A percentile compares a stretch with the other conserved stretches of the same genome.
Conservation (phyloP, 768 basidiomycete species). For the Mrakia frigida region DNA sequence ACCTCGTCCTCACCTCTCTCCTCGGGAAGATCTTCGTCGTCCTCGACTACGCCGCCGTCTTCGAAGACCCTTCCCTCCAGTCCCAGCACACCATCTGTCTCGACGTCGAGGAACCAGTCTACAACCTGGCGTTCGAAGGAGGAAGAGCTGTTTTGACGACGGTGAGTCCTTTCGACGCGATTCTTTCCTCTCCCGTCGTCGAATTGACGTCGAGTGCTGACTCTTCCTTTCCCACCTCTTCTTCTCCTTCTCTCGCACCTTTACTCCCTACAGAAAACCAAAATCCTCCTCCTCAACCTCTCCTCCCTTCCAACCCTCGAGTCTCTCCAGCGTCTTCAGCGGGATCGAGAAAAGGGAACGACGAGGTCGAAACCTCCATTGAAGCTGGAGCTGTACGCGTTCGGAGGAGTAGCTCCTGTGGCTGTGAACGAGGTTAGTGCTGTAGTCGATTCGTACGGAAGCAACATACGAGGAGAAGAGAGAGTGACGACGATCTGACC, state of each 20-base stretch:
- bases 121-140: constrained; percentile 1
- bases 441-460: background rate
- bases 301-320: constrained; percentile 6
- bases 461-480: background rate
- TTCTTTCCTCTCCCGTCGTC: background rate
- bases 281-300: constrained; percentile 1
- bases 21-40: constrained; percentile 26
- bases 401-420: background rate
- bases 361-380: background rate
- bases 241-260: background rate
- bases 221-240: background rate
- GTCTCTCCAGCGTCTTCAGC: background rate
- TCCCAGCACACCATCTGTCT: constrained; percentile 3
- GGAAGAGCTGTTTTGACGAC: constrained; percentile 19
- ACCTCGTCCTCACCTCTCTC: constrained; percentile 12
- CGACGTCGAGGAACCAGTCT: constrained; percentile 24
- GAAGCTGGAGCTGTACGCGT: constrained; percentile 7
- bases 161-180: background rate
- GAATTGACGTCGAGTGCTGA: too few relatives aligned
- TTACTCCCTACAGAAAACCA: background rate
- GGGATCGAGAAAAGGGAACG: background rate
- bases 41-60: constrained; percentile 21
- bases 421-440: constrained; percentile 7
- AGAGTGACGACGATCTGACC: background rate
- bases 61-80: constrained; percentile 14